Percentiles rank a stretch among this genome's conserved stretches.
These are phyloP conservation scores for Haberlea rhodopensis DNA, from an alignment of 257 asterid species.

Conservation along the genomic window DNA sequence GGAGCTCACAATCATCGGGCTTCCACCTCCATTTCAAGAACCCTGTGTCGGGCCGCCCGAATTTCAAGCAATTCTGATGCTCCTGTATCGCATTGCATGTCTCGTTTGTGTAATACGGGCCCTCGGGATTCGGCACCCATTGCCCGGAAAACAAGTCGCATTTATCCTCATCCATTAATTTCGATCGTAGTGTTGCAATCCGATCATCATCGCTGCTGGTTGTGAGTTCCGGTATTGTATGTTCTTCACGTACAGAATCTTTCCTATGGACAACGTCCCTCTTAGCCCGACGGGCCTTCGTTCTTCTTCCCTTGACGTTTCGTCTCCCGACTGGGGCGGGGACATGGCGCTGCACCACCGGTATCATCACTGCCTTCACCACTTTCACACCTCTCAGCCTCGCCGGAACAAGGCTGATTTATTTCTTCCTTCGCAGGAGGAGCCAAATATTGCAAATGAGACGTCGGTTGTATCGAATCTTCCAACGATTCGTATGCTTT, in stretches of 20 bases:
- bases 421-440: background rate
- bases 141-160: constrained; percentile 15
- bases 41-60: constrained; percentile 13
- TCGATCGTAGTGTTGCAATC: background rate
- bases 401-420: background rate
- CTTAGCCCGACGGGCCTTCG: background rate
- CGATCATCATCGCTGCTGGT: background rate
- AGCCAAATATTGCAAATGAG: background rate
- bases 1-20: constrained; percentile 18
- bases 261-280: background rate
- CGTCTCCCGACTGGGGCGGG: background rate
- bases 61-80: constrained; percentile 18
- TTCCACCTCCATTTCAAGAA: constrained; percentile 16
- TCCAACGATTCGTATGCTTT: background rate
- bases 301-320: background rate
- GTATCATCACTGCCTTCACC: background rate
- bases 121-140: constrained; percentile 16
- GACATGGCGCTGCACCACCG: background rate
- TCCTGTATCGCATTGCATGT: constrained; percentile 18
- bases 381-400: background rate
- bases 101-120: constrained; percentile 14
- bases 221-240: no score
- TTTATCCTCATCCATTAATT: background rate
- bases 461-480: background rate
- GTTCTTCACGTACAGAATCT: background rate